Evolutionary conservation across 352 stramenopile genomes (phyloP).

Genomic region (Phytophthora niederhauseri): DNA sequence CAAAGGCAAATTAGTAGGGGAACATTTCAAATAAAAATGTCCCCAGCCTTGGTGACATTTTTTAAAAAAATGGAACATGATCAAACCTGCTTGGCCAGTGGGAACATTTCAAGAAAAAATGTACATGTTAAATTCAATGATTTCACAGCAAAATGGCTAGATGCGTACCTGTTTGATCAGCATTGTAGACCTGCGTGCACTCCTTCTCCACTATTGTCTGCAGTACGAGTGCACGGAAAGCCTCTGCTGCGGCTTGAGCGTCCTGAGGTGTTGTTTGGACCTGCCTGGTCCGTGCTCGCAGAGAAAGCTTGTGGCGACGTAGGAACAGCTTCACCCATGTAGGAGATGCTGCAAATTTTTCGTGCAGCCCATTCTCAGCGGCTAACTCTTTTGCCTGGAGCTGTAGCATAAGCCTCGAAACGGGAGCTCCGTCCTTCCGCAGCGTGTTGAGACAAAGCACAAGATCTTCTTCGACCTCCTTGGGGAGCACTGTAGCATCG

Average conservation of each 20-base stretch:
- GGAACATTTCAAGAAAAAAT: neutral
- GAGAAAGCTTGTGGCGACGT: neutral
- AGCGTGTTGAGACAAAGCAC: neutral
- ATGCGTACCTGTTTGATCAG: neutral
- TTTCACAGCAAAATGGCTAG: neutral
- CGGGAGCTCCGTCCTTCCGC: neutral
- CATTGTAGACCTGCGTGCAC: neutral
- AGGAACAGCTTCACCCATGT: neutral
- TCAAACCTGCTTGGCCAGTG: too few species aligned
- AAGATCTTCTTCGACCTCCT: neutral
- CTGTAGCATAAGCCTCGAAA: neutral
- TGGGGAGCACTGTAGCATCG: neutral
- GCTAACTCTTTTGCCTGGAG: neutral
- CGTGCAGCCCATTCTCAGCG: neutral
- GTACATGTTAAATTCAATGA: neutral
- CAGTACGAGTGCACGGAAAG: neutral
- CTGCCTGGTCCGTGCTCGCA: neutral
- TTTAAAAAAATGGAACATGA: too few species aligned
- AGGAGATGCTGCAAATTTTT: neutral
- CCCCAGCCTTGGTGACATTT: too few species aligned
- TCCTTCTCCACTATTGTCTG: neutral
- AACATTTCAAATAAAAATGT: neutral
- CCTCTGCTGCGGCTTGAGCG: neutral
- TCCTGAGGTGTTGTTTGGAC: neutral
- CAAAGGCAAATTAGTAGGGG: neutral